Conservation (phyloP, 2,329 filamentous ascomycete genomes). For the Neopestalotiopsis sp. region DNA sequence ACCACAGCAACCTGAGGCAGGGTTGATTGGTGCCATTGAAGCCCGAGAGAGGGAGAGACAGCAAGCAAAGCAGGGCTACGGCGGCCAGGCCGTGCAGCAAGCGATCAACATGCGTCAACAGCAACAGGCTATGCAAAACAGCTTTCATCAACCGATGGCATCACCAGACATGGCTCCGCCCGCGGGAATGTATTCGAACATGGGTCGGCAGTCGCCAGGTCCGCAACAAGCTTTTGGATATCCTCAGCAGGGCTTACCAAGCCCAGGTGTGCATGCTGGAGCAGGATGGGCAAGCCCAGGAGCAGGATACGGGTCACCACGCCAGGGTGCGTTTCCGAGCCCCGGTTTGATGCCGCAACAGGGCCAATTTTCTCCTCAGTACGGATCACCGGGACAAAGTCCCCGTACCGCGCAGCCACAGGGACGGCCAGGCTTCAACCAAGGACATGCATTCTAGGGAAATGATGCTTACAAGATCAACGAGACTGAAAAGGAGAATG, state of each 20-base stretch:
- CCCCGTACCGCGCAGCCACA: conserved; percentile 25
- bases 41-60: conserved; percentile 79
- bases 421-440: conserved; percentile 22
- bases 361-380: conserved; percentile 28
- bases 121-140: conserved; percentile 44
- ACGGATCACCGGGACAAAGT: conserved; percentile 26
- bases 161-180: conserved; percentile 31
- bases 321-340: conserved; percentile 30
- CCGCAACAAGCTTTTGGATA: conserved; percentile 32
- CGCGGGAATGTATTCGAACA: conserved; percentile 38
- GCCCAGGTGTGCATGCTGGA: conserved; percentile 34
- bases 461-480: not conserved
- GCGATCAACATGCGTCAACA: conserved; percentile 74
- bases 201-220: conserved; percentile 33
- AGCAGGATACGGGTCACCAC: conserved; percentile 31
- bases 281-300: conserved; percentile 37
- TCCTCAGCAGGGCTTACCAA: conserved; percentile 28
- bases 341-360: conserved; percentile 31
- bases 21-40: conserved; percentile 80
- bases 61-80: conserved; percentile 70
- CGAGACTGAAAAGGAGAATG: not conserved
- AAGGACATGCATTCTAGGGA: conserved; percentile 37
- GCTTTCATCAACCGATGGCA: conserved; percentile 33
- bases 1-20: conserved; percentile 54
- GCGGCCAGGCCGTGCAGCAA: conserved; percentile 73